phyloP scores from a whole-genome alignment of 768 basidiomycete genomes.

The Phaeotremella fagi region DNA sequence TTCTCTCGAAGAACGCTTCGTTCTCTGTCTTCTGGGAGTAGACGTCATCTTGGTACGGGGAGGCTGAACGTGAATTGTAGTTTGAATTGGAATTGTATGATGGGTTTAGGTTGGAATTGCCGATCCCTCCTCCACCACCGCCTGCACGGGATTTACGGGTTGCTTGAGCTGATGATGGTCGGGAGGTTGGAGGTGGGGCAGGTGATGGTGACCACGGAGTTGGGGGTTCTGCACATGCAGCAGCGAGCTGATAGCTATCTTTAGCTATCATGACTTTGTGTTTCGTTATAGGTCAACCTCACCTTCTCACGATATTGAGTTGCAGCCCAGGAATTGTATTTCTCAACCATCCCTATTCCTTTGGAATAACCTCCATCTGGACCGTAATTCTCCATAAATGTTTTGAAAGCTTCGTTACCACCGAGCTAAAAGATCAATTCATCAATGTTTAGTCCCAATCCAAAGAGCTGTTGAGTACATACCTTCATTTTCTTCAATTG shows the following conservation, averaged over 20 bases:
- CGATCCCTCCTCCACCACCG: conserved; percentile 52
- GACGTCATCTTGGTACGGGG: conserved; percentile 45
- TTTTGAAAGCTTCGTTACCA: conserved; percentile 76
- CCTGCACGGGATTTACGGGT: conserved; percentile 81
- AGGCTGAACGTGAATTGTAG: conserved; percentile 53
- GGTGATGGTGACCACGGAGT: conserved; percentile 72
- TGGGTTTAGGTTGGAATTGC: conserved; percentile 53
- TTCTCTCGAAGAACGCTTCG: conserved; percentile 75
- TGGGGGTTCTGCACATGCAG: conserved; percentile 60
- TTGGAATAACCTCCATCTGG: conserved; percentile 32
- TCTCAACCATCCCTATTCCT: conserved; percentile 40
- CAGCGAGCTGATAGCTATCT: conserved; percentile 62
- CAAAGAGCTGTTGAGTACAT: conserved; percentile 19
- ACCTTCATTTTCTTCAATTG: conserved; percentile 78
- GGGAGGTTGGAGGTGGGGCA: conserved; percentile 61
- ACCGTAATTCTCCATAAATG: conserved; percentile 58
- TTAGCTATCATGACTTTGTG: conserved; percentile 2
- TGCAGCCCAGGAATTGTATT: conserved; percentile 89
- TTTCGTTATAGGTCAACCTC: conserved; percentile 14
- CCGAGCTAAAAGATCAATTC: conserved; percentile 58
- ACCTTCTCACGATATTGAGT: conserved; percentile 93
- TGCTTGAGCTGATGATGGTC: conserved; percentile 70
- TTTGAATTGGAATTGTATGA: too few species aligned
- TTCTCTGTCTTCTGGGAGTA: conserved; percentile 56
- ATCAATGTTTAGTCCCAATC: not conserved